Evolutionary conservation across 805 yeast genomes (phyloP), one percentile per base, ranked within the genome.

Genomic region (Pichia insulana): DNA sequence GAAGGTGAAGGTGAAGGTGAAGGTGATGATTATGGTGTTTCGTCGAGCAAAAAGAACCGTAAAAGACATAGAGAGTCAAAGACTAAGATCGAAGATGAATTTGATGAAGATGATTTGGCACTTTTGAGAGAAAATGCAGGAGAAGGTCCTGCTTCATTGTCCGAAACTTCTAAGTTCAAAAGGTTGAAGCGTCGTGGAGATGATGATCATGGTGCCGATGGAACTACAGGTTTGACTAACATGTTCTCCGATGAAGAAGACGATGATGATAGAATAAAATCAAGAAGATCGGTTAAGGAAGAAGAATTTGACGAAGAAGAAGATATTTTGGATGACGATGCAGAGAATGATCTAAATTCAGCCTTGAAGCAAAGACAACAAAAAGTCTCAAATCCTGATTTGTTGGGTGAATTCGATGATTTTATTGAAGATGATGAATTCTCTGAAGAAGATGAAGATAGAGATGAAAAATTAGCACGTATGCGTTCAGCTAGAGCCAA

Each of bases 361-460:
- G 57, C 61, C 1, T 49, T 59, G 4, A 54, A 57, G 45, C 53
- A 54, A 39, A 45, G 51, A 40, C 57, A 46, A 42, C 56, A 50
- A 37, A 44, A 40, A 40, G 22, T 33, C 25, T 17, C 16, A 7
- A 19, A 41, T 34, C 41, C 36, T 15, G 32, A 37, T 33, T 12
- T 46, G 13, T 35, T 48, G 58, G 43, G 62, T 62, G 97, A 92
- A 62, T 78, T 90, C 54, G 98, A 88, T 59, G 98, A 89, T 58
- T 92, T 92, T 65, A 92, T 92, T 52, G 98, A 90, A 63, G 97
- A 90, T 47, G 98, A 92, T 62, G 97, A 89, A 60, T 83, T 83
- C 56, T 85, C 94, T 8, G 97, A 87, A 56, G 95, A 88, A 56
- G 87, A 80, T 53, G 88, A 81, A 48, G 83, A 76, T 44, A 65